phyloP scores from a whole-genome alignment of 202 grass and related monocot species.

The Dendrocalamus latiflorus region DNA sequence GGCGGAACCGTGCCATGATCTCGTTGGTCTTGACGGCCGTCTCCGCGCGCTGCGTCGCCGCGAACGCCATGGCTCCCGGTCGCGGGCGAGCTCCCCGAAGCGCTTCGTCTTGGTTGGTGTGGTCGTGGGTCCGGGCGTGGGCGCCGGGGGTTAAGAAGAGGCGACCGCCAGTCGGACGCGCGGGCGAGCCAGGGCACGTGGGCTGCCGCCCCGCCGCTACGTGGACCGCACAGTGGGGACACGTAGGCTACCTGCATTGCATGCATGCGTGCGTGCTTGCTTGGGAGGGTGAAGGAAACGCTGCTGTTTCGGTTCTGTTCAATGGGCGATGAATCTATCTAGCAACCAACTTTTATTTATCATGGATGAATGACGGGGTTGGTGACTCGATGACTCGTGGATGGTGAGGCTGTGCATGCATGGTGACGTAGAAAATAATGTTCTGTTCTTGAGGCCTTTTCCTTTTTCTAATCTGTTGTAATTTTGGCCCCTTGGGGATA shows the following conservation, averaged over 20 bases:
- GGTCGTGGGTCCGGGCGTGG: background rate
- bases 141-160: background rate
- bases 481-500: background rate
- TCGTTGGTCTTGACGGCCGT: conserved; percentile 30
- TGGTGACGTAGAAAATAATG: background rate
- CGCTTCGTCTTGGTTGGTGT: background rate
- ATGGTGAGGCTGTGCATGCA: background rate
- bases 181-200: conserved; percentile 1
- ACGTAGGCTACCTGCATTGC: conserved; percentile 6
- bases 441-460: background rate
- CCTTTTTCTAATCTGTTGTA: background rate
- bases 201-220: background rate
- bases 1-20: conserved; percentile 61
- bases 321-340: background rate
- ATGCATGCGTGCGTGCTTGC: background rate
- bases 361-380: background rate
- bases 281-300: background rate
- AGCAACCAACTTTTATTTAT: background rate
- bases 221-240: conserved; percentile 34
- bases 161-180: conserved; percentile 25
- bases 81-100: background rate
- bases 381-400: background rate
- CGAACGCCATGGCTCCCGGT: background rate
- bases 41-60: conserved; percentile 27
- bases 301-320: background rate